Evolutionary conservation across 139 green algal species (phyloP).

Genomic region (Limnomonas spitsbergensis): DNA sequence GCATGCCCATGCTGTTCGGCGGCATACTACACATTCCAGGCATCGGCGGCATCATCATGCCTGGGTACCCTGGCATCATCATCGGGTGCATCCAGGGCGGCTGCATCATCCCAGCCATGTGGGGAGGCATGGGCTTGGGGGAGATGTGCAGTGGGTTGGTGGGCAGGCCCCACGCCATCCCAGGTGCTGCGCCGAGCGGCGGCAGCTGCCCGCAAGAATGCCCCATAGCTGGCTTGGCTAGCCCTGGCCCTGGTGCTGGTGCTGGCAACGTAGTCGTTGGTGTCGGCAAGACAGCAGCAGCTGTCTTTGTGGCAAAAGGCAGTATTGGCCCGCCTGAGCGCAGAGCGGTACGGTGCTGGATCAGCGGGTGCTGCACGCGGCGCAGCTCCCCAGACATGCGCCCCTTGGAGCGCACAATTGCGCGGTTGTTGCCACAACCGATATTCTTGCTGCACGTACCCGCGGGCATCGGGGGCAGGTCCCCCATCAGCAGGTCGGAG

Average conservation of each 20-base stretch:
- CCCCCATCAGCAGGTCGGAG: neutral
- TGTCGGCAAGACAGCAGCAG: neutral
- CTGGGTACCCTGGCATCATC: neutral
- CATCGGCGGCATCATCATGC: constrained; percentile 13
- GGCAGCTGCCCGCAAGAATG: constrained; percentile 26
- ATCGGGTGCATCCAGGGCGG: neutral
- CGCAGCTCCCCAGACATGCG: neutral
- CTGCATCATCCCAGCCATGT: neutral
- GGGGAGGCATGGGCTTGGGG: constrained; percentile 17
- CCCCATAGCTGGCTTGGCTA: constrained; percentile 22
- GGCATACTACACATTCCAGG: constrained; percentile 10
- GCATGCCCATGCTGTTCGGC: constrained; percentile 10
- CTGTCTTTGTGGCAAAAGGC: neutral
- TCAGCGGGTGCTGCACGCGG: neutral
- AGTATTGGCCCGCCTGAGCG: no score
- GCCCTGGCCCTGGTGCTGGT: neutral
- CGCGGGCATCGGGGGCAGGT: no score
- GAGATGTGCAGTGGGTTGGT: constrained; percentile 35
- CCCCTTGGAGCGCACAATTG: no score
- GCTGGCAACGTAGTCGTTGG: neutral
- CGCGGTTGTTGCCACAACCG: no score
- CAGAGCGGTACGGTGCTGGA: neutral
- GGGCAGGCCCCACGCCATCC: constrained; percentile 35
- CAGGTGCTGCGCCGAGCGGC: constrained; percentile 11
- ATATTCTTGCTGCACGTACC: no score